A percentile compares a stretch with the other conserved stretches of the same genome.
phyloP scores from a whole-genome alignment of 2,329 filamentous ascomycete species.

The Hypocrella siamensis region DNA sequence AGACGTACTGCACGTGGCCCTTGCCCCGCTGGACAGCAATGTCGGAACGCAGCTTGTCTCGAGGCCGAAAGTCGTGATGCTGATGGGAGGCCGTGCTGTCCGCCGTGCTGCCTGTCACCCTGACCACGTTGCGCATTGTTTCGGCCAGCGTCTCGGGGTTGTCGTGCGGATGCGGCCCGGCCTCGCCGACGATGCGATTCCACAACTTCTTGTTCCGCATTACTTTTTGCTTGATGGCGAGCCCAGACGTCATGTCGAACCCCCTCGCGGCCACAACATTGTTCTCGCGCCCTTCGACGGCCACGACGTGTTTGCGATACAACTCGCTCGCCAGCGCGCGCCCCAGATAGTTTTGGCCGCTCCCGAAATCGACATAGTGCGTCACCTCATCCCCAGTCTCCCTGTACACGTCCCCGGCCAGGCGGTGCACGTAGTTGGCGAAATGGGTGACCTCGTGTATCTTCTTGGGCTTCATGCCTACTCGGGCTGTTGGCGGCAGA shows the following conservation, averaged over 20 bases:
- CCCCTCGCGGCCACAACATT: constrained; percentile 76
- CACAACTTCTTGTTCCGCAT: constrained; percentile 75
- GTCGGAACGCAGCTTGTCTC: constrained; percentile 28
- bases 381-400: constrained; percentile 48
- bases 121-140: constrained; percentile 18
- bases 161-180: constrained; percentile 15
- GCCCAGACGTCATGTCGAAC: constrained; percentile 68
- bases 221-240: constrained; percentile 57
- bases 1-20: constrained; percentile 62
- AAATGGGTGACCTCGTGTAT: constrained; percentile 87
- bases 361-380: constrained; percentile 90
- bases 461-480: constrained; percentile 96
- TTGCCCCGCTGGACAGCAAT: constrained; percentile 45
- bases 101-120: no score
- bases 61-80: constrained; percentile 29
- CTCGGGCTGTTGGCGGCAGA: constrained; percentile 55
- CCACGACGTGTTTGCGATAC: constrained; percentile 76
- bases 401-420: constrained; percentile 36
- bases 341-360: constrained; percentile 91
- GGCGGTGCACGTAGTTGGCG: constrained; percentile 60
- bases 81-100: no score
- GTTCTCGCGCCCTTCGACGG: constrained; percentile 73
- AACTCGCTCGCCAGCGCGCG: constrained; percentile 71
- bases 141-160: constrained; percentile 23
- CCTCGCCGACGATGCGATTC: constrained; percentile 30